phyloP scores from a whole-genome alignment of 23 red algal genomes.

The Cyanidioschyzon merolae region DNA sequence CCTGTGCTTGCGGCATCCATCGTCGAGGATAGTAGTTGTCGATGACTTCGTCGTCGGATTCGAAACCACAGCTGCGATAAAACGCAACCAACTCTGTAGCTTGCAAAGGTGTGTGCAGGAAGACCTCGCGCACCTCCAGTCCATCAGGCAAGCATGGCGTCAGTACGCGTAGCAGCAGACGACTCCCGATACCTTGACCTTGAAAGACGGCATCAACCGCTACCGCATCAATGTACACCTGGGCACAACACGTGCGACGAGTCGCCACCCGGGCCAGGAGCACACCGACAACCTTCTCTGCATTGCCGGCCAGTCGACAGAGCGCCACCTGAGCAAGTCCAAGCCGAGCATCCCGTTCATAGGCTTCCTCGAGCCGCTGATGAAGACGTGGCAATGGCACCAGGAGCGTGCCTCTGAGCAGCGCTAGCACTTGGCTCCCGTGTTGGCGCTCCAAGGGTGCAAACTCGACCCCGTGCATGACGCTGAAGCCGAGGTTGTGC shows the following conservation, averaged over 20 bases:
- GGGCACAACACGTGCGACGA: background rate
- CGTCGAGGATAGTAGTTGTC: background rate
- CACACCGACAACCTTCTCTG: background rate
- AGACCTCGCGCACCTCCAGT: background rate
- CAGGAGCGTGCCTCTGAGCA: background rate
- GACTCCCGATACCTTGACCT: background rate
- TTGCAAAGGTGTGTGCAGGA: background rate
- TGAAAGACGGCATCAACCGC: background rate
- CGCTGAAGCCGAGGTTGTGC: too few species aligned
- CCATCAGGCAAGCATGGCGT: background rate
- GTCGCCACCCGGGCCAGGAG: background rate
- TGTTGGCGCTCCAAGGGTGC: background rate
- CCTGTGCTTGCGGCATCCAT: background rate
- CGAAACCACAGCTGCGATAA: background rate
- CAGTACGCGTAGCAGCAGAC: background rate
- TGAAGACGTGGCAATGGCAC: background rate
- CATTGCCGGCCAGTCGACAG: background rate
- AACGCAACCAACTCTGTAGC: background rate
- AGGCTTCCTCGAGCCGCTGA: background rate
- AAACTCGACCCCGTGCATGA: too few species aligned
- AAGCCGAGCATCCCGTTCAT: background rate
- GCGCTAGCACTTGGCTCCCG: background rate
- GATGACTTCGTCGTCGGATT: background rate
- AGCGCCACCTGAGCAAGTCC: background rate
- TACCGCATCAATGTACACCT: background rate